Base-by-base conservation (phyloP, 768 basidiomycete genomes). In the Galerina marginata region DNA sequence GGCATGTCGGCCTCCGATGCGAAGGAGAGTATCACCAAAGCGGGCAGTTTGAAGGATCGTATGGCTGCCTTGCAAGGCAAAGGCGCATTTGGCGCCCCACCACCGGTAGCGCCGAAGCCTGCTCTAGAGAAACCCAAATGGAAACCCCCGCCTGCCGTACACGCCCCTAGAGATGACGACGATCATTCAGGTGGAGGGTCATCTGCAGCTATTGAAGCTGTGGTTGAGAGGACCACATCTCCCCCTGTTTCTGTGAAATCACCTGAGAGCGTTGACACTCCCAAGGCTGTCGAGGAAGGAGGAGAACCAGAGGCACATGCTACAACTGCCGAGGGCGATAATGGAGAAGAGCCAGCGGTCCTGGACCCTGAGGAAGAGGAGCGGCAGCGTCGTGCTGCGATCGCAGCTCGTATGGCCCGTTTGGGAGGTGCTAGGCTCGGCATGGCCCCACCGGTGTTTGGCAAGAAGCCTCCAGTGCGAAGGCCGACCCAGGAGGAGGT, bases 1-100 rank as follows among this genome's bases (percentile, higher is more conserved):
- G 83, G 84, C 0, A 91, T 93, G 91, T 89, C 86, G 23, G 92
- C 92, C 4, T 85, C 86, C 29, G 96, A 98, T 78, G 95, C 95
- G 20, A 88, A 91, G 72, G 91, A 89, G 68, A 91, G 90, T 67
- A 96, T 96, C 74, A 84, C 84, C 5, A 86, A 86, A 57, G 90
- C 85, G 2, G 90, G 86, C 4, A 93, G 92, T 58, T 75, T 99
- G 65, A 95, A 89, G 77, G 96, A 97, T 60, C 86, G 96, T 39
- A 97, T 99, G 95, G 95, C 95, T 33, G 94, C 95, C 2, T 77
- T 98, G 39, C 92, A 95, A 71, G 93, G 91, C 7, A 87, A 83
- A 46, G 91, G 92, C 14, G 93, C 80, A 9, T 93, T 96, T 68
- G 92, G 92, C 14, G 82, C 78, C 1, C 82, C 88, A 1, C 82